These are phyloP conservation scores for Polychytrium aggregatum DNA, from an alignment of 192 early-diverging fungal genomes.

Conservation along the genomic window DNA sequence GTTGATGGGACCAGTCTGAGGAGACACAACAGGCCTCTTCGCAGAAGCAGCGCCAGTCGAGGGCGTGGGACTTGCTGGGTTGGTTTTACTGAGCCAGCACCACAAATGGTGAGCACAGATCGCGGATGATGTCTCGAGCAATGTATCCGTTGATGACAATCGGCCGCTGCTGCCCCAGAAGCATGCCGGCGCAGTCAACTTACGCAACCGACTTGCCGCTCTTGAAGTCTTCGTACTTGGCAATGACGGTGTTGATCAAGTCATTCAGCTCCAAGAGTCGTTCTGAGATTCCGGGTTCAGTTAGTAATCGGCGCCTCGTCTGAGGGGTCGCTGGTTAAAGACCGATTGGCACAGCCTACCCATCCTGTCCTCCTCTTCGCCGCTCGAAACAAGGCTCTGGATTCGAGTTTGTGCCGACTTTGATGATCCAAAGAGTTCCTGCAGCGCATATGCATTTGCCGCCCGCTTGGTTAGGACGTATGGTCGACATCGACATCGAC, in stretches of 20 bases:
- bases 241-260: constrained; percentile 64
- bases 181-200: too few relatives aligned
- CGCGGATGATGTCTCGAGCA: too few relatives aligned
- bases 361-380: constrained; percentile 65
- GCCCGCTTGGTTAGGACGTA: too few relatives aligned
- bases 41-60: too few relatives aligned
- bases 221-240: constrained; percentile 52
- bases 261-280: constrained; percentile 62
- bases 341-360: constrained; percentile 29
- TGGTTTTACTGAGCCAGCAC: too few relatives aligned
- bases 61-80: too few relatives aligned
- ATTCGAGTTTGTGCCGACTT: constrained; percentile 62
- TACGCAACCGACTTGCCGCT: constrained; percentile 23
- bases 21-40: too few relatives aligned
- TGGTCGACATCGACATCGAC: too few relatives aligned
- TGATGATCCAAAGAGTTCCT: constrained; percentile 57
- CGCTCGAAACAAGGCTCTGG: constrained; percentile 57
- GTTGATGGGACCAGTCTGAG: constrained; percentile 27
- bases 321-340: constrained; percentile 4
- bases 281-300: constrained; percentile 25
- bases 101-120: too few relatives aligned
- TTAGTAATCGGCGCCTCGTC: background rate
- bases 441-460: too few relatives aligned
- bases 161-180: too few relatives aligned
- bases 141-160: too few relatives aligned